phyloP scores from a whole-genome alignment of 139 green algal genomes.

The Micractinium conductrix region DNA sequence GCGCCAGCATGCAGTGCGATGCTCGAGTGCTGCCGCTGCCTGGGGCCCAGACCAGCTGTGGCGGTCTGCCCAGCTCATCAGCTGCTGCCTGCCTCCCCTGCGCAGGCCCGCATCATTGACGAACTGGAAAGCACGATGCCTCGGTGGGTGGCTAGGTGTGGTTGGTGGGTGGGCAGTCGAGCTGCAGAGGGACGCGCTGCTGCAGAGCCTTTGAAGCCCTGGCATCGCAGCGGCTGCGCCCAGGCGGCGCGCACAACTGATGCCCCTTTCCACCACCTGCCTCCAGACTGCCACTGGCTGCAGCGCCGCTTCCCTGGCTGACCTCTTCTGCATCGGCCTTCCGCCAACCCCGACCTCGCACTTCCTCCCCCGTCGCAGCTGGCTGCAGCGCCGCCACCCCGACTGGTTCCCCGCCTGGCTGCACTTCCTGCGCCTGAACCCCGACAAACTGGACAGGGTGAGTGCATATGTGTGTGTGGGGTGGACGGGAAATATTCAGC shows the following conservation, averaged over 20 bases:
- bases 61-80: background rate
- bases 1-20: too few relatives aligned
- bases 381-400: constrained; percentile 19
- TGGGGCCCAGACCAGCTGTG: too few relatives aligned
- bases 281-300: background rate
- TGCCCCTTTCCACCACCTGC: background rate
- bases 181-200: too few relatives aligned
- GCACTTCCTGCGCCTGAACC: constrained; percentile 42
- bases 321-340: background rate
- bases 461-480: too few relatives aligned
- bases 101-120: constrained; percentile 15
- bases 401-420: constrained; percentile 37
- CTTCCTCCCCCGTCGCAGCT: background rate
- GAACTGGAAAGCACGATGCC: constrained; percentile 42
- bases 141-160: background rate
- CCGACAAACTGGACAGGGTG: constrained; percentile 37
- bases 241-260: background rate
- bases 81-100: background rate
- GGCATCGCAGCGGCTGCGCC: background rate
- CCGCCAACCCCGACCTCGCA: background rate
- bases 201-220: too few relatives aligned
- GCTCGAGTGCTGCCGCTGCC: too few relatives aligned
- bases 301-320: background rate
- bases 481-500: too few relatives aligned
- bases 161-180: too few relatives aligned